These are phyloP conservation scores for Pseudomassariella vexata DNA, from an alignment of 2,329 filamentous ascomycete genomes.

Conservation along the genomic window DNA sequence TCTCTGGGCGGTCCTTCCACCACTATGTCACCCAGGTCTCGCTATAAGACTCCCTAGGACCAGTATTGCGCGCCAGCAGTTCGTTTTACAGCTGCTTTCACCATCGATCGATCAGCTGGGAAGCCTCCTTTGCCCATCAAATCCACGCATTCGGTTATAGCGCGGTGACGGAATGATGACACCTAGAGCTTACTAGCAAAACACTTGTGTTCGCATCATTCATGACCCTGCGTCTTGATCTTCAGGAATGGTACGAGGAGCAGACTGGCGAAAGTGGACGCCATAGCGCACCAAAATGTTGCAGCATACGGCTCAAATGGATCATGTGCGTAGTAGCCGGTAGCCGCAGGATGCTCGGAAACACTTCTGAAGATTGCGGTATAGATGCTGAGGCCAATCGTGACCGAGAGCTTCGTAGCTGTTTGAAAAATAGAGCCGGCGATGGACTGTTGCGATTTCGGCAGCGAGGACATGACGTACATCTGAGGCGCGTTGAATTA, in stretches of 20 bases:
- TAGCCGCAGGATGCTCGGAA: neutral
- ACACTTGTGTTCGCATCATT: no score
- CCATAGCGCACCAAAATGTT: conserved; percentile 4
- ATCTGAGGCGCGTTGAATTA: no score
- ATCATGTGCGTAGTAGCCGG: conserved; percentile 4
- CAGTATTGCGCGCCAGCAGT: no score
- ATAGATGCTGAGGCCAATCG: conserved; percentile 45
- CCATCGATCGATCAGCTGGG: no score
- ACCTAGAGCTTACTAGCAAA: no score
- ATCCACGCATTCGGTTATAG: no score
- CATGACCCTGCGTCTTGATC: conserved; percentile 3
- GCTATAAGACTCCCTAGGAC: no score
- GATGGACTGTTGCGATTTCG: conserved; percentile 47
- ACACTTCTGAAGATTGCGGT: conserved; percentile 1
- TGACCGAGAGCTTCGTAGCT: conserved; percentile 45
- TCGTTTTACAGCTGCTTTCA: no score
- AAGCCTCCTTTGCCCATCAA: no score
- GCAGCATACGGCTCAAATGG: conserved; percentile 5
- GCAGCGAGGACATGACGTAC: conserved; percentile 56
- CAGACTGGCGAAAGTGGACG: conserved; percentile 1
- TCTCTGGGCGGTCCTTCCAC: no score
- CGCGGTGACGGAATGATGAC: no score
- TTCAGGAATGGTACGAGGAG: conserved; percentile 1
- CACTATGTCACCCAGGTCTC: no score
- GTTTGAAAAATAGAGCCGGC: conserved; percentile 58